Percentiles rank a stretch among this genome's conserved stretches.
phyloP scores from a whole-genome alignment of 2,329 filamentous ascomycete species.

The Elsinoe australis region DNA sequence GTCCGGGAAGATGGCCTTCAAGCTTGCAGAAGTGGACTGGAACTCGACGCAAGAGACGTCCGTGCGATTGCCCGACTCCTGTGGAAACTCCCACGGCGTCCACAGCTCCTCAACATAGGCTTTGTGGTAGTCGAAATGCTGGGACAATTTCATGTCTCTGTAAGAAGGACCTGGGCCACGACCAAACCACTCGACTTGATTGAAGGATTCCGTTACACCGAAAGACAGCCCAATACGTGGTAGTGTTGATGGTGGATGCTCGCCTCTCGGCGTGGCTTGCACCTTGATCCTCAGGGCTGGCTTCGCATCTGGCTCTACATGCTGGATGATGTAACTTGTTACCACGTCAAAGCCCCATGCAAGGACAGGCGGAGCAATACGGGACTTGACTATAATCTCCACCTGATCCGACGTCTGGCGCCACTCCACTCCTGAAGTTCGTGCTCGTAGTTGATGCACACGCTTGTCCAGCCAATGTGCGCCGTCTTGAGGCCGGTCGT shows the following conservation, averaged over 20 bases:
- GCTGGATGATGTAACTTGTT: conserved; percentile 48
- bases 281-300: conserved; percentile 40
- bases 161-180: conserved; percentile 60
- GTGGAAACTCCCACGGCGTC: conserved; percentile 57
- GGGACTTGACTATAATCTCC: conserved; percentile 16
- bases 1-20: not conserved
- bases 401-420: conserved; percentile 22
- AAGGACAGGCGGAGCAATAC: conserved; percentile 51
- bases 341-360: conserved; percentile 46
- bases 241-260: conserved; percentile 45
- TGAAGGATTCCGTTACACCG: conserved; percentile 41
- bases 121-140: conserved; percentile 46
- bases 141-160: conserved; percentile 55
- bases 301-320: conserved; percentile 30
- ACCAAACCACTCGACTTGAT: conserved; percentile 53
- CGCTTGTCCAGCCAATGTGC: conserved; percentile 3
- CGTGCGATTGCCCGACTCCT: conserved; percentile 59
- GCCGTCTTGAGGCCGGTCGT: conserved; percentile 38
- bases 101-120: conserved; percentile 44
- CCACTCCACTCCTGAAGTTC: conserved; percentile 45
- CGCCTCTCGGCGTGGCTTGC: conserved; percentile 38
- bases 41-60: conserved; percentile 29
- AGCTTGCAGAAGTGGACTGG: not conserved
- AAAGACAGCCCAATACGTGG: conserved; percentile 57
- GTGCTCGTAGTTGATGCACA: conserved; percentile 42